Conservation (phyloP, 176 grass and related monocot genomes). For the Ensete glaucum region DNA sequence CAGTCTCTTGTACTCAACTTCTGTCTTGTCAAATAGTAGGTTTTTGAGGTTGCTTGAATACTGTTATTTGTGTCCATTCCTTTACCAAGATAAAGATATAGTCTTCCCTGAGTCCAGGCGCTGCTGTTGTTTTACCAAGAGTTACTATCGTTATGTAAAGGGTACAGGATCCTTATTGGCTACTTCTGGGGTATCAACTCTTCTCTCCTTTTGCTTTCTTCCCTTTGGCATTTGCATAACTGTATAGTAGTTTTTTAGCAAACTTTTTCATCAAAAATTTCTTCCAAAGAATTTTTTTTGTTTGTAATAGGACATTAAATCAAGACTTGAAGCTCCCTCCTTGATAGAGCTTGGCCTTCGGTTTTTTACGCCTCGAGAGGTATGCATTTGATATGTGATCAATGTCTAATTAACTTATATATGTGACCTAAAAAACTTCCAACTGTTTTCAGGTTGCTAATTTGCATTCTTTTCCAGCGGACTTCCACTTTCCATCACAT, state of each 20-base stretch:
- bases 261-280: background rate
- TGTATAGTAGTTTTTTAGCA: slow-evolving; percentile 17
- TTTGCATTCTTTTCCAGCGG: slow-evolving; percentile 79
- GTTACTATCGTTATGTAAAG: slow-evolving; percentile 93
- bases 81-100: slow-evolving; percentile 69
- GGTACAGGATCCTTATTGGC: slow-evolving; percentile 79
- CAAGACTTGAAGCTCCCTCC: slow-evolving; percentile 40
- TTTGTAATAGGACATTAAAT: background rate
- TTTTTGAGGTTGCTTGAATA: slow-evolving; percentile 12
- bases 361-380: slow-evolving; percentile 82
- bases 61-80: slow-evolving; percentile 3
- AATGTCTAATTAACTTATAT: background rate
- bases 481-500: slow-evolving; percentile 56
- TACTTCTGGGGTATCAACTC: slow-evolving; percentile 47
- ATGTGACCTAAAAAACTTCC: slow-evolving; percentile 9
- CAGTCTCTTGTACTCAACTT: background rate
- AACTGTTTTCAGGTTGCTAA: slow-evolving; percentile 74
- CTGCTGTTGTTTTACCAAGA: slow-evolving; percentile 96
- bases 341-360: slow-evolving; percentile 57
- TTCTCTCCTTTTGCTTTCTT: slow-evolving; percentile 14
- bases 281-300: background rate
- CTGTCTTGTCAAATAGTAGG: background rate
- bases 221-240: background rate
- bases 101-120: slow-evolving; percentile 69
- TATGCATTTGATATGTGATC: slow-evolving; percentile 13